Evolutionary conservation across 1,139 yeast species (phyloP), one percentile per base, ranked within the genome.

Genomic region (Geotrichum carabidarum): DNA sequence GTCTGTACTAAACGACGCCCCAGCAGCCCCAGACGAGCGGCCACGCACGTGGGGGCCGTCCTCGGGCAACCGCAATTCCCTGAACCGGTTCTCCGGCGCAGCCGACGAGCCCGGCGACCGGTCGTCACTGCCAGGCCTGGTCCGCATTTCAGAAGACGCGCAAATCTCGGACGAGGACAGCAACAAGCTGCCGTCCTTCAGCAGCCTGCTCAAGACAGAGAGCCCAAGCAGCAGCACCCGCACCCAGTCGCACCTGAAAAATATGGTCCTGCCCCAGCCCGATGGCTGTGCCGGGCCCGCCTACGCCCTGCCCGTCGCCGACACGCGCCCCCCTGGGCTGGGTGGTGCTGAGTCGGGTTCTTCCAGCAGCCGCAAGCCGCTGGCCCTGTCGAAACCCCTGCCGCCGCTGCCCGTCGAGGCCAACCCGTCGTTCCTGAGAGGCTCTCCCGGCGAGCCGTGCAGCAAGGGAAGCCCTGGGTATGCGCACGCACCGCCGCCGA

Each of bases 11-110:
- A 63, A 66, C 53, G 64, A 62, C 18, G 48, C 27, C 14, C 41
- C 54, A 14, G 36, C 54, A 11, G 27, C 35, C 27, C 17, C 46
- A 8, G 68, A 66, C 36, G 67, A 65, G 40, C 57, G 70, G 12
- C 70, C 70, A 0, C 67, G 65, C 48, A 66, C 70, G 4, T 66
- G 70, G 70, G 70, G 70, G 8, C 70, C 70, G 1, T 51, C 50
- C 9, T 60, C 66, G 15, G 57, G 57, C 41, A 54, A 57, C 40
- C 22, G 44, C 12, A 34, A 34, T n/a, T 18, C 41, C 30, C 44
- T 37, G 12, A 62, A 63, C 50, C 56, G 66, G 17, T 59, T 58
- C 45, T 63, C 63, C 9, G 62, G 62, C 1, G 57, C 64, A 34
- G 65, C 62, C 41, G 63, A 59, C 22, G 57, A 57, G 6, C 8